Percentiles rank a stretch among this genome's conserved stretches.
These are phyloP conservation scores for Trypanosoma lewisi DNA, from an alignment of 208 protist genomes.

Conservation along the genomic window DNA sequence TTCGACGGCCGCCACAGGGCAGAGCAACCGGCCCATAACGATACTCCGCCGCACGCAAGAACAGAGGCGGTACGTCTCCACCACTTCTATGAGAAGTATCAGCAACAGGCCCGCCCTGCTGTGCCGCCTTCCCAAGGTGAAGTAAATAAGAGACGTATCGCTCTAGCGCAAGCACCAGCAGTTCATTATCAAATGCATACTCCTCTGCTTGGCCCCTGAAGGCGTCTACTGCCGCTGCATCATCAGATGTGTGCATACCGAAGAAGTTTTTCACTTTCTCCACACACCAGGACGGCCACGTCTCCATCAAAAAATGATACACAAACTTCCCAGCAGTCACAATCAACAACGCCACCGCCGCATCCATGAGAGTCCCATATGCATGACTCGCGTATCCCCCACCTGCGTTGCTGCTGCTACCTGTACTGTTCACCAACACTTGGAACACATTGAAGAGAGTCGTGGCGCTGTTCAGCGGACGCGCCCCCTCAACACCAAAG, in stretches of 20 bases:
- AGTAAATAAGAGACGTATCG: slow-evolving; percentile 23
- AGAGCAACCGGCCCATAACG: slow-evolving; percentile 6
- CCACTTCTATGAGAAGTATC: neutral
- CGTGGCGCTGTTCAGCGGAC: slow-evolving; percentile 1
- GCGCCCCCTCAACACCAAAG: neutral
- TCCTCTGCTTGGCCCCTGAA: slow-evolving; percentile 26
- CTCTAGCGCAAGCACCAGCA: slow-evolving; percentile 22
- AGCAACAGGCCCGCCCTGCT: no score
- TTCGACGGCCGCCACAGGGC: neutral
- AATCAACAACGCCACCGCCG: slow-evolving; percentile 15
- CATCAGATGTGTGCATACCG: no score
- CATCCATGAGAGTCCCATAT: slow-evolving; percentile 2
- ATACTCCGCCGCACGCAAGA: slow-evolving; percentile 6
- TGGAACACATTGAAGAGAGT: slow-evolving; percentile 24
- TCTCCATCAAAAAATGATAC: slow-evolving; percentile 38
- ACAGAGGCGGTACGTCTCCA: neutral
- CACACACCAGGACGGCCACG: slow-evolving; percentile 34
- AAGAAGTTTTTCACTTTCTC: neutral
- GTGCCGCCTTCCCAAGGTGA: neutral
- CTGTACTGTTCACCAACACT: neutral
- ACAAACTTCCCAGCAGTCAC: slow-evolving; percentile 11
- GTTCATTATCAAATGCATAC: slow-evolving; percentile 29
- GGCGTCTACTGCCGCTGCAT: slow-evolving; percentile 21
- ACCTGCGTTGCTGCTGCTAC: no score
- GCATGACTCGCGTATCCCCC: neutral